These are phyloP conservation scores for Botrytis medusae DNA, from an alignment of 2,329 filamentous ascomycete species.

Conservation along the genomic window DNA sequence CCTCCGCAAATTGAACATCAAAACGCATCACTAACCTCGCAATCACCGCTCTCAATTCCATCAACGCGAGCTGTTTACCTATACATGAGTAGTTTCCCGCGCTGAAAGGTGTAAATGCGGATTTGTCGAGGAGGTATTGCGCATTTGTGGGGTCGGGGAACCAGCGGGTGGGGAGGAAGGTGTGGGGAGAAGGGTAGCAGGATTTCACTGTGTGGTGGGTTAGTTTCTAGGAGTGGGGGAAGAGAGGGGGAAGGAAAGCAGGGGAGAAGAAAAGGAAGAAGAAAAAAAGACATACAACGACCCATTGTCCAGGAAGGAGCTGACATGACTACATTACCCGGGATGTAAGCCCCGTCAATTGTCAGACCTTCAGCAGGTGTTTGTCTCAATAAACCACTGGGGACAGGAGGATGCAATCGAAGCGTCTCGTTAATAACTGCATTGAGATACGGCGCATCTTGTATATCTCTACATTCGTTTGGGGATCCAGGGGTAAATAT, in stretches of 20 bases:
- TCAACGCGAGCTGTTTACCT: constrained; percentile 39
- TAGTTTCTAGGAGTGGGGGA: background rate
- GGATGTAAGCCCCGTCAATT: constrained; percentile 25
- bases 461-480: constrained; percentile 18
- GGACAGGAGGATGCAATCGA: constrained; percentile 25
- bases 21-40: constrained; percentile 6
- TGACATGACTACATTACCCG: constrained; percentile 22
- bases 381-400: constrained; percentile 36
- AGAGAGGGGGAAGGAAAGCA: too few species aligned
- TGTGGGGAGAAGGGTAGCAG: constrained; percentile 25
- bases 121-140: constrained; percentile 31
- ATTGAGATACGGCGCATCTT: constrained; percentile 25
- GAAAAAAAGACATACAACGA: constrained; percentile 20
- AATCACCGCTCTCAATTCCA: constrained; percentile 38
- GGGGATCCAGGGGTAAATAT: constrained; percentile 21
- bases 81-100: constrained; percentile 37
- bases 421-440: constrained; percentile 30
- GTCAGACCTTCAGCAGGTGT: constrained; percentile 41
- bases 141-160: constrained; percentile 24
- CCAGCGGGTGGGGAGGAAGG: constrained; percentile 41
- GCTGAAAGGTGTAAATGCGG: constrained; percentile 37
- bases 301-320: constrained; percentile 25
- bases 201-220: background rate
- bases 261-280: too few species aligned
- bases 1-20: background rate